Evolutionary conservation across 805 yeast species (phyloP).

Genomic region (Candida sphagnicola): DNA sequence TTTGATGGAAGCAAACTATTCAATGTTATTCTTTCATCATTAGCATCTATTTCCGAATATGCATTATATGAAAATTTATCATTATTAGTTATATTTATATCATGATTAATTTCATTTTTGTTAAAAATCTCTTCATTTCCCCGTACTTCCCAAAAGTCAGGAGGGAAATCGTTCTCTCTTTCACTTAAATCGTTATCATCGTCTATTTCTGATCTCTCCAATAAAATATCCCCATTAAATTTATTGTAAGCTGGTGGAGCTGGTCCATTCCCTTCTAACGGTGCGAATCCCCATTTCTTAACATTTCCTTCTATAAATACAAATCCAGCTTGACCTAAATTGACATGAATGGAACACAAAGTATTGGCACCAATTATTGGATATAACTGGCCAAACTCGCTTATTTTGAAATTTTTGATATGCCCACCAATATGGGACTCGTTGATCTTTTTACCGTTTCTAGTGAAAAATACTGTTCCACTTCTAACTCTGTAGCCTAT

Average conservation of each 20-base stretch:
- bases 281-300: slow-evolving; percentile 95
- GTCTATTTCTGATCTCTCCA: slow-evolving; percentile 61
- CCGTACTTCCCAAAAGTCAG: slow-evolving; percentile 48
- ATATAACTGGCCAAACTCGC: slow-evolving; percentile 48
- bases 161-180: slow-evolving; percentile 50
- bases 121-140: slow-evolving; percentile 8
- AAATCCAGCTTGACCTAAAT: slow-evolving; percentile 84
- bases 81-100: slow-evolving; percentile 13
- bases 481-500: slow-evolving; percentile 80
- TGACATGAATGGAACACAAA: slow-evolving; percentile 79
- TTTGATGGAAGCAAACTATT: slow-evolving; percentile 31
- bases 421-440: slow-evolving; percentile 84
- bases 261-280: slow-evolving; percentile 77
- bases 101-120: slow-evolving; percentile 8
- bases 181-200: slow-evolving; percentile 44
- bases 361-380: slow-evolving; percentile 90
- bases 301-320: slow-evolving; percentile 91
- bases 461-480: slow-evolving; percentile 88
- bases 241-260: slow-evolving; percentile 93
- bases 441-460: slow-evolving; percentile 85
- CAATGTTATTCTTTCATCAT: slow-evolving; percentile 40
- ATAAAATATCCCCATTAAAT: slow-evolving; percentile 69
- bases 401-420: slow-evolving; percentile 61
- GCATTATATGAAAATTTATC: slow-evolving; percentile 37
- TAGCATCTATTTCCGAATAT: slow-evolving; percentile 34